A percentile compares a stretch with the other conserved stretches of the same genome.
Evolutionary conservation across 352 stramenopile species (phyloP).

Genomic region (Achlya hypogyna): DNA sequence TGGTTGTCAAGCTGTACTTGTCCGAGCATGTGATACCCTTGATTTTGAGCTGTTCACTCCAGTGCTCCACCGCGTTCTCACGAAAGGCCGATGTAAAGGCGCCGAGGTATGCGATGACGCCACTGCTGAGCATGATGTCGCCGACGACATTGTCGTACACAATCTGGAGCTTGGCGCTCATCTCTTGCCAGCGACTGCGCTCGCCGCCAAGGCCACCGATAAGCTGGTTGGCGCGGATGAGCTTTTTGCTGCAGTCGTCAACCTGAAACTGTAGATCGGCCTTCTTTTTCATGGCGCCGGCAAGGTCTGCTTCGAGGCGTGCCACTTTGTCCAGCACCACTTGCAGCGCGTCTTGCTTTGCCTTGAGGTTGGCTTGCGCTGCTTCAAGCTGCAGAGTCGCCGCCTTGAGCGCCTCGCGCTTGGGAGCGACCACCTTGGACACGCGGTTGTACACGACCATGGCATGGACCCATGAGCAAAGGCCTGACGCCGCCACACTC

Average conservation of each 20-base stretch:
- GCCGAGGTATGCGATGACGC: conserved; percentile 92
- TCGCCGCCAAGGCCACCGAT: conserved; percentile 91
- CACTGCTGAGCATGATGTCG: conserved; percentile 89
- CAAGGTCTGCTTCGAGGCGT: conserved; percentile 79
- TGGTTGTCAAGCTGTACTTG: conserved; percentile 72
- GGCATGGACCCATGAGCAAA: conserved; percentile 93
- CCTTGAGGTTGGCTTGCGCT: conserved; percentile 76
- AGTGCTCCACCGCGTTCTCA: conserved; percentile 81
- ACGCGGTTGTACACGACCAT: conserved; percentile 95
- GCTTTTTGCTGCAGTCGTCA: conserved; percentile 88
- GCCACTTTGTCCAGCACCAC: conserved; percentile 89
- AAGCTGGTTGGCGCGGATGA: conserved; percentile 86
- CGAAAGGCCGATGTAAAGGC: conserved; percentile 89
- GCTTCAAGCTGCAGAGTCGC: conserved; percentile 80
- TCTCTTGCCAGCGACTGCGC: conserved; percentile 88
- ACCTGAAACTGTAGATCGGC: conserved; percentile 84
- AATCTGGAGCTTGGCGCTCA: conserved; percentile 73
- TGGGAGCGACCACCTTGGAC: conserved; percentile 88
- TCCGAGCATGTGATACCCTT: conserved; percentile 61
- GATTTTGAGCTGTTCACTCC: conserved; percentile 49
- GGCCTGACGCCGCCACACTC: conserved; percentile 87
- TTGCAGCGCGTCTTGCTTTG: conserved; percentile 87
- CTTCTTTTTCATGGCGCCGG: conserved; percentile 90
- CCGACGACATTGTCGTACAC: conserved; percentile 88
- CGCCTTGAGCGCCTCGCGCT: conserved; percentile 86